Evolutionary conservation across 2,329 filamentous ascomycete genomes (phyloP).

Genomic region (Moelleriella libera): DNA sequence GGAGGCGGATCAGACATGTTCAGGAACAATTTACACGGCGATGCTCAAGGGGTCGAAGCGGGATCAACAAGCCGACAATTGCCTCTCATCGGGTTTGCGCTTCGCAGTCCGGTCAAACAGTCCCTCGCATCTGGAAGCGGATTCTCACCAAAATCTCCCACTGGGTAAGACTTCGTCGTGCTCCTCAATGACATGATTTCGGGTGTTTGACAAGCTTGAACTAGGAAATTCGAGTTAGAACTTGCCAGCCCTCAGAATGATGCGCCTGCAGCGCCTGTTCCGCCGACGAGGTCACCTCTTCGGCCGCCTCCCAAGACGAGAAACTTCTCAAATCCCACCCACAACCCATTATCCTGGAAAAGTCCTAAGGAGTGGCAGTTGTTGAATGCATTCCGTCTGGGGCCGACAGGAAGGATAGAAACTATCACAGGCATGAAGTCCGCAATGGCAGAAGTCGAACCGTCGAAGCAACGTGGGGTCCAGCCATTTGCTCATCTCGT

Average conservation of each 20-base stretch:
- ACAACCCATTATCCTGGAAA: slow-evolving; percentile 2
- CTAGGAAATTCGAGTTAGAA: neutral
- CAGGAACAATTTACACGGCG: neutral
- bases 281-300: slow-evolving; percentile 2
- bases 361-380: slow-evolving; percentile 2
- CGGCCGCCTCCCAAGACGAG: neutral
- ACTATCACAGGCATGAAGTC: neutral
- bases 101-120: slow-evolving; percentile 2
- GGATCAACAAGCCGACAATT: neutral
- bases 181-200: neutral
- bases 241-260: neutral
- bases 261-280: neutral
- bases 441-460: neutral
- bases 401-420: neutral
- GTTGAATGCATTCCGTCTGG: neutral
- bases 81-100: neutral
- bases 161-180: neutral
- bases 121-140: slow-evolving; percentile 1
- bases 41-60: too few species aligned
- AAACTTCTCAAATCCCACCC: neutral
- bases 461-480: neutral
- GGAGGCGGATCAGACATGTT: neutral
- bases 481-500: neutral
- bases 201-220: neutral
- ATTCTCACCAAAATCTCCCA: neutral